Conservation (phyloP, 306 rosid species). For the Lathyrus sativus region DNA sequence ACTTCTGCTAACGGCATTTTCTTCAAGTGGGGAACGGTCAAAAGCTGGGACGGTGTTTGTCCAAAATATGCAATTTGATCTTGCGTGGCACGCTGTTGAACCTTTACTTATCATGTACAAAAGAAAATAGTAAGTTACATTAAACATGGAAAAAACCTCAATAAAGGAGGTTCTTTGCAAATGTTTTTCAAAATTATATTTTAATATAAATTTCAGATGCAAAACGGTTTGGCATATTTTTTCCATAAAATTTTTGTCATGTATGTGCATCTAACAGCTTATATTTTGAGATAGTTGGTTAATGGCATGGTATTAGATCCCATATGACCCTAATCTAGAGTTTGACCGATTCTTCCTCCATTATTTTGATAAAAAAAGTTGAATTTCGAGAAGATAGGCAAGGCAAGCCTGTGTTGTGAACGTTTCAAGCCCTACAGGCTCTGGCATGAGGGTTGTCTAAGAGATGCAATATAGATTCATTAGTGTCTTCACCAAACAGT, state of each 20-base stretch:
- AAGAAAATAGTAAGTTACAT: conserved; percentile 24
- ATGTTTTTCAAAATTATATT: conserved; percentile 15
- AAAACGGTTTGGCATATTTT: neutral
- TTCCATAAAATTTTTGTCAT: conserved; percentile 5
- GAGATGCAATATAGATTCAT: neutral
- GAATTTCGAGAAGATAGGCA: neutral
- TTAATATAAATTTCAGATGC: conserved; percentile 10
- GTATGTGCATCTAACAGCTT: neutral
- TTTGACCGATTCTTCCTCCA: neutral
- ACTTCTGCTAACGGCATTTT: conserved; percentile 84
- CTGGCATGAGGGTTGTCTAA: conserved; percentile 1
- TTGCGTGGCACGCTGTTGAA: conserved; percentile 87
- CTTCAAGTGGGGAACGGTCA: conserved; percentile 80
- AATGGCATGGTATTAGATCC: neutral
- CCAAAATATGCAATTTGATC: conserved; percentile 99
- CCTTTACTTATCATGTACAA: conserved; percentile 54
- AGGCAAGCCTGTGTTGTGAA: neutral
- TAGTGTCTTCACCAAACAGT: conserved; percentile 2
- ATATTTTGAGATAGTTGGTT: conserved; percentile 1
- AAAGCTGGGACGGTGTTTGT: conserved; percentile 97
- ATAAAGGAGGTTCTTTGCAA: conserved; percentile 14
- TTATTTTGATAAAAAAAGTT: neutral
- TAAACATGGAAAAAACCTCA: conserved; percentile 22
- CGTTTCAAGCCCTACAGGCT: neutral
- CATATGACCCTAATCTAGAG: conserved; percentile 7